phyloP scores from a whole-genome alignment of 2,329 filamentous ascomycete species.

The Alternaria metachromatica region DNA sequence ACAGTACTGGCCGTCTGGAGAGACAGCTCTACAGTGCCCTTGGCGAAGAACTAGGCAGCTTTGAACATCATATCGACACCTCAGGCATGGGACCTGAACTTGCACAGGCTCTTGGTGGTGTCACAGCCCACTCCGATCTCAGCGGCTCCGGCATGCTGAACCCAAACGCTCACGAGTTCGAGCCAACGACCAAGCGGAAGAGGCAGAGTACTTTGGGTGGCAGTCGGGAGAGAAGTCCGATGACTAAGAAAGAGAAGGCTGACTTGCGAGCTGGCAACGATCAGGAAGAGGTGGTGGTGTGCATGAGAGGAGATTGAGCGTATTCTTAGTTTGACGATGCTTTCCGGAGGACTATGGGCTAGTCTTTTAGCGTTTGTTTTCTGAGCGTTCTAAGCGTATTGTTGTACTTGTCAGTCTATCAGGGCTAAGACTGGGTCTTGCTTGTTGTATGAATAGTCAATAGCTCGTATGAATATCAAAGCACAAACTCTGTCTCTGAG shows the following conservation, averaged over 20 bases:
- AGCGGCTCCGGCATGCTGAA: constrained; percentile 5
- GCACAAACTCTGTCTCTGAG: not conserved
- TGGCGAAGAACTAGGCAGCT: constrained; percentile 38
- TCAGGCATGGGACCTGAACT: constrained; percentile 22
- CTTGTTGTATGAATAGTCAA: not conserved
- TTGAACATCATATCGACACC: constrained; percentile 22
- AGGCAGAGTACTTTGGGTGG: constrained; percentile 30
- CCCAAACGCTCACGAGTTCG: constrained; percentile 15
- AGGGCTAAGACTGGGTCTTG: no score
- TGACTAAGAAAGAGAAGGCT: constrained; percentile 35
- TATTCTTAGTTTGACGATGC: not conserved
- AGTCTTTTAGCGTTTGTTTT: not conserved
- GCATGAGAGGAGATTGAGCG: constrained; percentile 4
- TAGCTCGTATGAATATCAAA: not conserved
- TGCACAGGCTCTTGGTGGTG: constrained; percentile 9
- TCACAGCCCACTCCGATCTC: constrained; percentile 2
- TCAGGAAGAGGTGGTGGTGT: not conserved
- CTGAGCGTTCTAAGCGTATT: not conserved
- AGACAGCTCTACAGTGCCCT: constrained; percentile 39
- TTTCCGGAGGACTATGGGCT: not conserved
- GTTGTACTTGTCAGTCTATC: not conserved
- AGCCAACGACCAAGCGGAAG: constrained; percentile 36
- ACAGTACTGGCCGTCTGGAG: constrained; percentile 38
- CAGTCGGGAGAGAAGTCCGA: constrained; percentile 26
- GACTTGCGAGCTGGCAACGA: not conserved